Base-by-base conservation (phyloP, 179 eudicot genomes). In the Silene coronaria region DNA sequence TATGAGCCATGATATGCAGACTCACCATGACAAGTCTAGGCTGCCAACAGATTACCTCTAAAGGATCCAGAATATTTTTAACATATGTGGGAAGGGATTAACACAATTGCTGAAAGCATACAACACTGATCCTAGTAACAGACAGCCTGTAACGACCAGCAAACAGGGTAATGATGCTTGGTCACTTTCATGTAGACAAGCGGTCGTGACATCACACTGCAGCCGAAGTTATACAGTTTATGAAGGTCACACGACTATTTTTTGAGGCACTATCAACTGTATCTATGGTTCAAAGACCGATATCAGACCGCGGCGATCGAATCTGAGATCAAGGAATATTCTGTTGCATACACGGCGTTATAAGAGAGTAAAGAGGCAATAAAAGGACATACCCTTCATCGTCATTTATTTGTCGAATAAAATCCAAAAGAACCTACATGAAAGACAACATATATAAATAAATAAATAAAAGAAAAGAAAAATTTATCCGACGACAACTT, bases 341-440 rank as follows among this genome's bases (percentile, higher is more conserved):
- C 36, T 12, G 19, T 72, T 5, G 19, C 46, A 32, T 10, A 32
- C 26, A 72, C 14, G 7, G 27, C 22, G 55, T 14, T 71, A 60
- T 78, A 46, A 23, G 38, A 63, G 23, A 58, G 48, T 42, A 42
- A 42, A 42, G 48, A 42, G 48, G 48, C 62, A 38, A 34, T 28
- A 55, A 26, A 67, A 79, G 66, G 38, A 65, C 71, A 76, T 92
- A 94, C 98, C 99, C 99, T 27, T 95, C 88, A 76, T 95, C 99
- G 83, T 95, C 99, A 81, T 95, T 95, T 77, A 95, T 86, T 80
- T 90, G 86, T 74, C 88, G 91, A 83, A 95, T 83, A 75, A 95
- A 95, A 82, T 95, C 97, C 84, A 95, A 87, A 65, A 95, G 86
- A 81, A 95, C 98, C 98, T 94, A 88, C 85, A 82, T 45, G 36